Evolutionary conservation across 345 rosid genomes (phyloP).

Genomic region (Anacardium occidentale): DNA sequence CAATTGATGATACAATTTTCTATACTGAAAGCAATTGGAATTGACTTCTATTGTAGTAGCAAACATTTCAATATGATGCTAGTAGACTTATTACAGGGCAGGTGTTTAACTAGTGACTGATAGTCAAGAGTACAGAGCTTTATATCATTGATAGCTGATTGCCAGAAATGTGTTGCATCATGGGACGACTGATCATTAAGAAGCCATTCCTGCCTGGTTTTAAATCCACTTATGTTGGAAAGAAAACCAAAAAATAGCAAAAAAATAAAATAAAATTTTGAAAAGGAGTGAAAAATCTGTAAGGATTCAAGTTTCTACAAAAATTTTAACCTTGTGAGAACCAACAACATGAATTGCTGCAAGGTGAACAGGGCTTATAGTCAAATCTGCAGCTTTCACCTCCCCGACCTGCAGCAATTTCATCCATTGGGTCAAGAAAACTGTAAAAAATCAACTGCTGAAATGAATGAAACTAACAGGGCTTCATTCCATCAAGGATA

Average conservation of each 20-base stretch:
- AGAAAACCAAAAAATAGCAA: background rate
- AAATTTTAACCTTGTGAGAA: conserved; percentile 61
- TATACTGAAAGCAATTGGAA: background rate
- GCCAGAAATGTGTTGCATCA: background rate
- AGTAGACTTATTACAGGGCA: background rate
- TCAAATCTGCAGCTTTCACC: conserved; percentile 96
- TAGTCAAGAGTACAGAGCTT: background rate
- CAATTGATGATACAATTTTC: background rate
- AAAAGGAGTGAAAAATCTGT: background rate
- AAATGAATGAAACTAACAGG: background rate
- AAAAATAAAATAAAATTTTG: background rate
- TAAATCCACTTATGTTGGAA: background rate
- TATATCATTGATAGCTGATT: background rate
- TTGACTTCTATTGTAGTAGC: background rate
- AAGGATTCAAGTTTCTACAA: conserved; percentile 1
- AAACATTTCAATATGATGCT: background rate
- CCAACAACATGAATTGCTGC: conserved; percentile 86
- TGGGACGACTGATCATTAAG: background rate
- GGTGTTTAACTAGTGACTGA: background rate
- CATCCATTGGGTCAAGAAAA: background rate
- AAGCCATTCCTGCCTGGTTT: background rate
- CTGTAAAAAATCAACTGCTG: background rate
- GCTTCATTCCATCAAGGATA: background rate
- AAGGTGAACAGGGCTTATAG: conserved; percentile 86
- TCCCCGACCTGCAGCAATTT: conserved; percentile 75